These are phyloP conservation scores for Digitaria exilis DNA, from an alignment of 202 grass and related monocot species.

Conservation along the genomic window DNA sequence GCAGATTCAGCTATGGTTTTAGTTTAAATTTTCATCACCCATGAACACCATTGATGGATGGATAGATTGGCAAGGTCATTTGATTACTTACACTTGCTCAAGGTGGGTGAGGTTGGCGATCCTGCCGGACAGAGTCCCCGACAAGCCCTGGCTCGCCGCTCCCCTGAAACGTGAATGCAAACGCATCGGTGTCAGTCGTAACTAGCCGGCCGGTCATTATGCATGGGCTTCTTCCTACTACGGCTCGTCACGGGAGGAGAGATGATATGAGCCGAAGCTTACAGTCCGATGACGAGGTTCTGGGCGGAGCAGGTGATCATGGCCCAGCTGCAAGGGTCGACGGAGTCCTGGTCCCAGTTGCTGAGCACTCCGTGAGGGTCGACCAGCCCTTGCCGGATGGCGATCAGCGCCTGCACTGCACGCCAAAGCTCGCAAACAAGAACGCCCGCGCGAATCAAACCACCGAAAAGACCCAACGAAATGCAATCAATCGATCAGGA, in stretches of 20 bases:
- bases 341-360: slow-evolving; percentile 96
- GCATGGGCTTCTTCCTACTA: too few relatives aligned
- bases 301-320: slow-evolving; percentile 95
- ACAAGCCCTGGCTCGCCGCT: slow-evolving; percentile 86
- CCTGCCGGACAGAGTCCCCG: slow-evolving; percentile 69
- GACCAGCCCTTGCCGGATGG: slow-evolving; percentile 66
- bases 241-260: background rate
- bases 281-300: slow-evolving; percentile 96
- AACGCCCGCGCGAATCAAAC: background rate
- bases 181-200: background rate
- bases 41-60: background rate
- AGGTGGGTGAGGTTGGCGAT: slow-evolving; percentile 93
- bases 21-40: background rate
- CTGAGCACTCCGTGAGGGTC: slow-evolving; percentile 83
- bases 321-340: slow-evolving; percentile 99
- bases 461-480: background rate
- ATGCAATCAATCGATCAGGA: background rate
- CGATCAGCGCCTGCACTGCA: slow-evolving; percentile 96
- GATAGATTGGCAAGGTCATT: background rate
- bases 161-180: slow-evolving; percentile 52
- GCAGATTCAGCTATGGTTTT: background rate
- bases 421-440: background rate
- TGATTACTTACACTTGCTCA: slow-evolving; percentile 73
- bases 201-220: background rate
- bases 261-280: slow-evolving; percentile 13